These are phyloP conservation scores for Eimeria brunetti DNA, from an alignment of 169 alveolate genomes.

Conservation along the genomic window DNA sequence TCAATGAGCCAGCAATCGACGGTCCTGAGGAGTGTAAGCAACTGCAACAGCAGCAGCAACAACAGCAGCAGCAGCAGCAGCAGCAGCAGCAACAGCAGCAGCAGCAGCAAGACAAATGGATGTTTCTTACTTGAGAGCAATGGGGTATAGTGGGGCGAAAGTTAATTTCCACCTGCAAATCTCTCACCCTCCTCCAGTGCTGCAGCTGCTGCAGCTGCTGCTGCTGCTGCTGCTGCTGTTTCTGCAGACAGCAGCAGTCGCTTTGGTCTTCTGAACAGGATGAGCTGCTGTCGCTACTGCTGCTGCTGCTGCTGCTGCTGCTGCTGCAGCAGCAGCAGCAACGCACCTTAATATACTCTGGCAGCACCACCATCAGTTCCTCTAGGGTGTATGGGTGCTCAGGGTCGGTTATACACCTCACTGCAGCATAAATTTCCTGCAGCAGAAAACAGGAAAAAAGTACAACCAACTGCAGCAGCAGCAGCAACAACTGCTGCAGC, in stretches of 20 bases:
- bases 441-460: background rate
- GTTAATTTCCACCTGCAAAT: conserved; percentile 87
- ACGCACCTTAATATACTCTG: conserved; percentile 83
- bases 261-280: background rate
- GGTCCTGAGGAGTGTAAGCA: background rate
- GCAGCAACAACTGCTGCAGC: background rate
- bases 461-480: background rate
- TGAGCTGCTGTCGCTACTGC: background rate
- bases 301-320: conserved; percentile 55
- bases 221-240: conserved; percentile 43
- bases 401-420: conserved; percentile 97
- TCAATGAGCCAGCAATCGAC: background rate
- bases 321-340: conserved; percentile 83
- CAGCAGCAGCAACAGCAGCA: conserved; percentile 1
- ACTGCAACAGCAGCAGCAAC: background rate
- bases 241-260: background rate
- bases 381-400: conserved; percentile 93
- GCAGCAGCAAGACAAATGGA: background rate
- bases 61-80: background rate
- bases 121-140: conserved; percentile 90
- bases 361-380: conserved; percentile 94
- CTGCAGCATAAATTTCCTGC: conserved; percentile 94
- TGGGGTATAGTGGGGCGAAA: conserved; percentile 99
- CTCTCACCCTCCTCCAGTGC: conserved; percentile 15
- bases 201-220: conserved; percentile 11